These are phyloP conservation scores for Citrullus amarus DNA, from an alignment of 306 rosid genomes.

Conservation along the genomic window DNA sequence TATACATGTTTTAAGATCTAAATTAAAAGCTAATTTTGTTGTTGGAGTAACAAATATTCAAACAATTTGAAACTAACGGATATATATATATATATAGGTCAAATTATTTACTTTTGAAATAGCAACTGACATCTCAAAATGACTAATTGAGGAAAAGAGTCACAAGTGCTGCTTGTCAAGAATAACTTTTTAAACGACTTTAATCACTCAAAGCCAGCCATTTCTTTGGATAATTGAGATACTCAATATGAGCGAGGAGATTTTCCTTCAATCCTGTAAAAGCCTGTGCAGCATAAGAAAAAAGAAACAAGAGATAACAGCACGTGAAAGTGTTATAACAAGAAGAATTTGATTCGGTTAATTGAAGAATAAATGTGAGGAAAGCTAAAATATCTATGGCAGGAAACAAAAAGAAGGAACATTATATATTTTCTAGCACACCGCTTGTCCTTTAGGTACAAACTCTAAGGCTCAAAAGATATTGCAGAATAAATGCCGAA, in stretches of 20 bases:
- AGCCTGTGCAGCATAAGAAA: not conserved
- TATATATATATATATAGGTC: no score
- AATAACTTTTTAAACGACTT: not conserved
- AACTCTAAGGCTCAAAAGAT: slow-evolving; percentile 9
- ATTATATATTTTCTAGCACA: not conserved
- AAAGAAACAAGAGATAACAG: not conserved
- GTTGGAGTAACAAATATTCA: no score
- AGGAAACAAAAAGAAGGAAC: not conserved
- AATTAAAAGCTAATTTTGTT: no score
- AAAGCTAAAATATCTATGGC: not conserved
- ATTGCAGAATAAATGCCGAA: slow-evolving; percentile 13
- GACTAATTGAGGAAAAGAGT: not conserved
- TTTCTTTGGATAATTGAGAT: not conserved
- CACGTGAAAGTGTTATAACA: not conserved
- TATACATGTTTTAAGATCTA: no score
- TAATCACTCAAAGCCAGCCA: not conserved
- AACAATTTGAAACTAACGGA: no score
- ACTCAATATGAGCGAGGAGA: not conserved
- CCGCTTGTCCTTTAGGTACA: slow-evolving; percentile 1
- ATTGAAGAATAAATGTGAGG: not conserved
- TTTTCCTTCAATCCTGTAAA: not conserved
- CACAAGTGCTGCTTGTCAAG: not conserved
- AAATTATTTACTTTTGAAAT: no score
- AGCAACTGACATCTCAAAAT: no score
- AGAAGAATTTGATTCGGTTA: not conserved